Base-by-base conservation (phyloP, 495 filamentous ascomycete species). In the Hamigera avellanea region DNA sequence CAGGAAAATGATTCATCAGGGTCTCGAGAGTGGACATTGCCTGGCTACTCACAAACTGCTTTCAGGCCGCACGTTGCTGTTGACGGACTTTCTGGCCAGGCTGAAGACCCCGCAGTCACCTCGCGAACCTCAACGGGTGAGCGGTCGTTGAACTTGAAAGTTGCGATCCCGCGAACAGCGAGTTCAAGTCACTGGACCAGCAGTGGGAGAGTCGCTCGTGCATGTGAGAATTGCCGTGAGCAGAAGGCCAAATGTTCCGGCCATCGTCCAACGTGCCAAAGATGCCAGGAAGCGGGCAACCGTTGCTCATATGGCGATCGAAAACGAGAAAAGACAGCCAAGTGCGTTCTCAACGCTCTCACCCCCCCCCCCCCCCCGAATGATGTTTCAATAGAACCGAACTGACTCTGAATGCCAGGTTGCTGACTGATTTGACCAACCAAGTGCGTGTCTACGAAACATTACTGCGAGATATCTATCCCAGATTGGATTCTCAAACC, bases 221-320 rank as follows among this genome's bases (percentile, higher is more conserved):
- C 81, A 1, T 86, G 81, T 52, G 81, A 81, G 68, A 78, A 78
- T 27, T 86, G 81, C 58, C 67, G 80, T 8, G 78, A 83, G 38
- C 69, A 81, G 43, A 80, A 80, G 45, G 70, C 73, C 40, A 78
- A 77, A 52, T 77, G 73, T 50, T 75, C 64, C 40, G 75, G 75
- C 8, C 67, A 67, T 39, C 61, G 61, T 33, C 76, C 76, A 26
- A 48, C 49, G 14, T 80, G 76, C 48, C 64, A 67, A 28, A 65
- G 75, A 40, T 80, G 76, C 42, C 54, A 62, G 50, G 69, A 76
- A 40, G 61, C 66, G 15, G 58, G 58, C 14, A 49, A 68, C 19
- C 33, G 14, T 6, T 80, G 76, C 42, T 56, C 57, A 3, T 80
- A 79, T 50, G 64, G 60, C 10, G 70, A 77, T 39, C 68, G 72